A percentile compares a stretch with the other conserved stretches of the same genome.
Evolutionary conservation across 139 green algal genomes (phyloP).

Genomic region (Chlamydomonas urium): DNA sequence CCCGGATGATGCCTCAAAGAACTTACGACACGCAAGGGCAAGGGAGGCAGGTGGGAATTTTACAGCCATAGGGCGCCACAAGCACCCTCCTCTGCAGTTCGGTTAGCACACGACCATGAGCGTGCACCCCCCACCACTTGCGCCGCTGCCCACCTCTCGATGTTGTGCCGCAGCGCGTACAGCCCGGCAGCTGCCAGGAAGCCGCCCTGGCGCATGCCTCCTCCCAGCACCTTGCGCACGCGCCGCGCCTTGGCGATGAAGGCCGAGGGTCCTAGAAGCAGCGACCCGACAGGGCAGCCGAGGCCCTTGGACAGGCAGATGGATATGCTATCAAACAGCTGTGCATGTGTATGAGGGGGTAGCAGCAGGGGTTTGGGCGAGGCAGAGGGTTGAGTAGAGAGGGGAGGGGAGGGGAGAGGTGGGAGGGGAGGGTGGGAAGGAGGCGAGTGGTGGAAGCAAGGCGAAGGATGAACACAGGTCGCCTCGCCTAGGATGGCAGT

Average conservation of each 20-base stretch:
- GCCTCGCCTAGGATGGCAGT: no score
- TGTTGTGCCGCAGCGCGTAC: constrained; percentile 38
- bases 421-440: no score
- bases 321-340: constrained; percentile 51
- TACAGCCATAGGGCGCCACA: neutral
- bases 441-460: no score
- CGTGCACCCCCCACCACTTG: neutral
- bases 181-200: constrained; percentile 47
- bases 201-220: constrained; percentile 67
- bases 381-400: neutral
- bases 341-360: constrained; percentile 9
- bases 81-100: neutral
- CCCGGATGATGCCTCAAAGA: no score
- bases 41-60: neutral
- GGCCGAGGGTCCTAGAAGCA: constrained; percentile 44
- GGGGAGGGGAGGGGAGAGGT: no score
- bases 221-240: constrained; percentile 62
- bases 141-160: constrained; percentile 18
- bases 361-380: neutral
- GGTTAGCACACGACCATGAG: neutral
- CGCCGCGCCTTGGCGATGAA: constrained; percentile 46
- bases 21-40: no score
- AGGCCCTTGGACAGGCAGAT: constrained; percentile 69
- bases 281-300: constrained; percentile 57
- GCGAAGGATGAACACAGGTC: no score